Evolutionary conservation across 1,139 yeast species (phyloP), one percentile per base, ranked within the genome.

Genomic region (Trichomonascaceae sp.): DNA sequence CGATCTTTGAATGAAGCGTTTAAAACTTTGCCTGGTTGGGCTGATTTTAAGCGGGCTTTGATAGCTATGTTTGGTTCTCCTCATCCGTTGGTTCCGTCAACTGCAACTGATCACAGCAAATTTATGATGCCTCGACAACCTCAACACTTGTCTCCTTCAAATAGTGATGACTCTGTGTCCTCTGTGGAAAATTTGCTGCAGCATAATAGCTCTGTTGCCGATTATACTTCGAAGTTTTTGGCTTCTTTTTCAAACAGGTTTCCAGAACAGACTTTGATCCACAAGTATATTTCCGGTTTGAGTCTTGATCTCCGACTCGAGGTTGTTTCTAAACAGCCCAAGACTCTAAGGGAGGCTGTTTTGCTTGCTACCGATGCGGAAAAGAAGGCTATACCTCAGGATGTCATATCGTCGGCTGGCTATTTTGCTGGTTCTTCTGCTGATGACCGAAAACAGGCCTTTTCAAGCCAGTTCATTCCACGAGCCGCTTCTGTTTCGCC

Each of bases 271-370:
- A 45, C 52, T 8, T 43, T 50, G 15, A 32, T 43, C 32, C n/a
- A 18, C 36, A 41, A 43, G 45, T 50, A 50, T 22, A 36, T 50
- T 15, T 43, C 47, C 12, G 52, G 52, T 6, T 43, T 50, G 13
- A 47, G 45, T 24, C 36, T 50, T 36, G 52, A 50, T 45, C 47
- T 50, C 17, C 52, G 52, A 22, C 36, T 41, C n/a, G 18, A 38
- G 3, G 52, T 44, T 3, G 47, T 47, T 20, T 24, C 39, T 2
- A 38, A 20, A 12, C 27, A 22, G 12, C 52, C 52, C n/a, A 44
- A 32, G 43, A 50, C 48, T 7, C 13, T 50, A 24, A 4, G 30
- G 12, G 49, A 44, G 13, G 52, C 52, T 2, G 20, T 50, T n/a
- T 19, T 18, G 10, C 8, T 22, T 8, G 52, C 52, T 13, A 15